phyloP scores from a whole-genome alignment of 176 grass and related monocot genomes.

The Panicum miliaceum region DNA sequence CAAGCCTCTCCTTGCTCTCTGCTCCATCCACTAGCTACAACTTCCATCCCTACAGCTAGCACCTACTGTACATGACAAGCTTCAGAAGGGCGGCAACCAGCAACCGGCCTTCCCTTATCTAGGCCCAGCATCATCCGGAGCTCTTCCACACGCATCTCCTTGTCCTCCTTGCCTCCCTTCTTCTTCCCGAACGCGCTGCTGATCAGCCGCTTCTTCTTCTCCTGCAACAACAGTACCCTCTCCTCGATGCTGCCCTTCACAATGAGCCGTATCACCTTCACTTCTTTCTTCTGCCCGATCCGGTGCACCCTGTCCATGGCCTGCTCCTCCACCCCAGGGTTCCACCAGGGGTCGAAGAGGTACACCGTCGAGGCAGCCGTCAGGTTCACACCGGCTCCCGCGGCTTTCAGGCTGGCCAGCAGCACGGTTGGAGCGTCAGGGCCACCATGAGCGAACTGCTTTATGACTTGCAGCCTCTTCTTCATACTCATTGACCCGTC shows the following conservation, averaged over 20 bases:
- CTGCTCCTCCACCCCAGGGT: slow-evolving; percentile 87
- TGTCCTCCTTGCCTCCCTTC: slow-evolving; percentile 52
- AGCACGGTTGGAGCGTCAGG: slow-evolving; percentile 68
- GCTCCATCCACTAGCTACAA: not conserved
- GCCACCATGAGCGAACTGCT: slow-evolving; percentile 46
- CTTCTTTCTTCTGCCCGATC: slow-evolving; percentile 80
- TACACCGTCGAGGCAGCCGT: slow-evolving; percentile 86
- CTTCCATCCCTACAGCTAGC: too few species aligned
- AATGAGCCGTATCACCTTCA: slow-evolving; percentile 79
- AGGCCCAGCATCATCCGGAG: slow-evolving; percentile 77
- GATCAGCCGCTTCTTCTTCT: slow-evolving; percentile 71
- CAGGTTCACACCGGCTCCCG: slow-evolving; percentile 77
- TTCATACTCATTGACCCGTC: slow-evolving; percentile 79
- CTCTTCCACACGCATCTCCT: slow-evolving; percentile 81
- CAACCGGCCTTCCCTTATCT: not conserved
- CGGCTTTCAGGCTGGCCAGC: slow-evolving; percentile 83
- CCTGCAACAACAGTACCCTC: slow-evolving; percentile 79
- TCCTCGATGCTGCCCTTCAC: slow-evolving; percentile 84
- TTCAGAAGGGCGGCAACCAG: not conserved
- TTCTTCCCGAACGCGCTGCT: slow-evolving; percentile 70
- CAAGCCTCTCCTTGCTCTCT: slow-evolving; percentile 3
- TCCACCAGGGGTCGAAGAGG: slow-evolving; percentile 96
- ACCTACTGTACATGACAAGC: not conserved
- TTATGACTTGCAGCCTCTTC: slow-evolving; percentile 73
- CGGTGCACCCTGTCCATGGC: slow-evolving; percentile 96